Evolutionary conservation across 176 grass and related monocot genomes (phyloP).

Genomic region (Coix lacrymajobi): DNA sequence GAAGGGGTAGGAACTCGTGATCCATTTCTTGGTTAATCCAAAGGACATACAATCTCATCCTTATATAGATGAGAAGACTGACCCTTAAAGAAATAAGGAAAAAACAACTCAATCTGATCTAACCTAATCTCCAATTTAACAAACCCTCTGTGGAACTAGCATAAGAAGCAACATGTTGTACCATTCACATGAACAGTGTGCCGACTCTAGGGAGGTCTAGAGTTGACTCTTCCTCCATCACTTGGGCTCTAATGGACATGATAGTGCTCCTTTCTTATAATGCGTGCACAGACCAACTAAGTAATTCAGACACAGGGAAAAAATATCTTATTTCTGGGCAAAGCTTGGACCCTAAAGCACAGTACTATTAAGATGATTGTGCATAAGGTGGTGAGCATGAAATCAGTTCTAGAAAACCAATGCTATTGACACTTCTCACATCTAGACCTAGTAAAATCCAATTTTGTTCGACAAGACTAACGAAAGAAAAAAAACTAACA

Average conservation of each 20-base stretch:
- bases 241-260: not conserved
- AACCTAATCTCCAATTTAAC: not conserved
- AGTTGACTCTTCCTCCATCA: not conserved
- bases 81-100: not conserved
- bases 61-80: not conserved
- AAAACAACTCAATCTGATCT: not conserved
- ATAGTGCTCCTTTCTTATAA: not conserved
- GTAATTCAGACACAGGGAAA: not conserved
- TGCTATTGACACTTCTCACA: slow-evolving; percentile 1
- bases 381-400: not conserved
- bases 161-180: not conserved
- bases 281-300: not conserved
- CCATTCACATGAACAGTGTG: not conserved
- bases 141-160: not conserved
- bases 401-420: not conserved
- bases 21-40: not conserved
- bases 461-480: not conserved
- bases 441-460: not conserved
- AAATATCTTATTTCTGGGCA: slow-evolving; percentile 9
- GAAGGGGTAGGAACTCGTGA: not conserved
- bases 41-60: not conserved
- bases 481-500: not conserved
- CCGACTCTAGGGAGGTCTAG: not conserved
- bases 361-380: slow-evolving; percentile 5
- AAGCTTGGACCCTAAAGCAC: not conserved